Conservation (phyloP, 345 rosid genomes). For the Gossypium longicalyx region DNA sequence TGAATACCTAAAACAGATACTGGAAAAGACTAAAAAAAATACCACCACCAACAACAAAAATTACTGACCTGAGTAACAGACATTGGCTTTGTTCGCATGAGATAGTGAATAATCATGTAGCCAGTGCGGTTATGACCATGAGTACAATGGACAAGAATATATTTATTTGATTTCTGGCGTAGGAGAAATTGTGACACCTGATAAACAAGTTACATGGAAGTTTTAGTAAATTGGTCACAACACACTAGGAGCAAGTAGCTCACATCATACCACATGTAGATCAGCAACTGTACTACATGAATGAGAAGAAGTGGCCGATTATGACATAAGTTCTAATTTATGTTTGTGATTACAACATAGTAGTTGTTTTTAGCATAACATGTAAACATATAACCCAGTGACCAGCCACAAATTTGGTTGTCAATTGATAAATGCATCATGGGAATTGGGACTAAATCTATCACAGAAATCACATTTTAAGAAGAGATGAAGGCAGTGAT, state of each 20-base stretch:
- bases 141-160: constrained; percentile 92
- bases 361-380: neutral
- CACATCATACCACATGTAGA: neutral
- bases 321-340: neutral
- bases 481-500: neutral
- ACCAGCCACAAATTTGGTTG: neutral
- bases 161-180: constrained; percentile 74
- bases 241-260: neutral
- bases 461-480: neutral
- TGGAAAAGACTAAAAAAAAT: neutral
- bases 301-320: neutral
- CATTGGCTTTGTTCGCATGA: constrained; percentile 72
- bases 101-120: constrained; percentile 89
- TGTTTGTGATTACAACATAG: neutral
- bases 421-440: neutral
- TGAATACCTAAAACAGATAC: neutral
- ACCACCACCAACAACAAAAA: neutral
- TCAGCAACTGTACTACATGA: neutral
- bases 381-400: neutral
- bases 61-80: constrained; percentile 73
- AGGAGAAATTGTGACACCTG: constrained; percentile 72
- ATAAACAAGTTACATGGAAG: constrained; percentile 3
- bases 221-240: neutral
- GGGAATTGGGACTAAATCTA: neutral
- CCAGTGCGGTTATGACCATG: constrained; percentile 99